A percentile compares a stretch with the other conserved stretches of the same genome.
Conservation (phyloP, 164 flowering plant species). For the Stephania japonica region DNA sequence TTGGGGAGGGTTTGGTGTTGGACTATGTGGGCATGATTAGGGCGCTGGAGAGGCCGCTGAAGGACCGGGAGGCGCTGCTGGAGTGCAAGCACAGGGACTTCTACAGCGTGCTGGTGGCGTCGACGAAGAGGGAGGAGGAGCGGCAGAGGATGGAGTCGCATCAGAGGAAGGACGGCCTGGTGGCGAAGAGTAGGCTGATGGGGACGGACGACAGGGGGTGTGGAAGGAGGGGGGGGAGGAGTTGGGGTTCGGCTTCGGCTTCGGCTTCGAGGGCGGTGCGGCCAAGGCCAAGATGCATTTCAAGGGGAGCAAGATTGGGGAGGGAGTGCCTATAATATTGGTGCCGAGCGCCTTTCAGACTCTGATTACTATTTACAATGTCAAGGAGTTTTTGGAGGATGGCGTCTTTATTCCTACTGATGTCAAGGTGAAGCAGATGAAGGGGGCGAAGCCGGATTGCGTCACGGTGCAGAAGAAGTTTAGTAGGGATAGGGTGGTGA, state of each 20-base stretch:
- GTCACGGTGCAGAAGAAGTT: slow-evolving; percentile 98
- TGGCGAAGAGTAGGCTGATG: slow-evolving; percentile 73
- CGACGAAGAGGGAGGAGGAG: slow-evolving; percentile 73
- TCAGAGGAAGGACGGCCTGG: slow-evolving; percentile 87
- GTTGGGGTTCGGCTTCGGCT: slow-evolving; percentile 44
- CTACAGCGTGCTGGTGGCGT: slow-evolving; percentile 47
- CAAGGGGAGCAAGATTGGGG: slow-evolving; percentile 81
- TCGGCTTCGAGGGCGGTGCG: too few species aligned
- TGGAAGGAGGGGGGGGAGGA: slow-evolving; percentile 52
- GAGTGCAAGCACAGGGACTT: slow-evolving; percentile 71
- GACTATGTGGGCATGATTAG: slow-evolving; percentile 43
- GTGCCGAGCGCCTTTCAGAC: slow-evolving; percentile 98
- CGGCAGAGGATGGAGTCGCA: slow-evolving; percentile 67
- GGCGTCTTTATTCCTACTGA: slow-evolving; percentile 88
- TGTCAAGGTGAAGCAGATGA: slow-evolving; percentile 88
- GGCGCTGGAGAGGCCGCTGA: slow-evolving; percentile 63
- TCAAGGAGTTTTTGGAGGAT: slow-evolving; percentile 98
- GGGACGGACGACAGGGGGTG: slow-evolving; percentile 52
- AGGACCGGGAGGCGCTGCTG: slow-evolving; percentile 68
- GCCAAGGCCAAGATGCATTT: slow-evolving; percentile 62
- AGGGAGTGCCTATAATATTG: slow-evolving; percentile 92
- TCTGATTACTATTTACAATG: slow-evolving; percentile 89
- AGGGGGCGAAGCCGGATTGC: slow-evolving; percentile 87
- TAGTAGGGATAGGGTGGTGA: slow-evolving; percentile 84
- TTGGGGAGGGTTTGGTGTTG: slow-evolving; percentile 11